phyloP scores from a whole-genome alignment of 257 asterid species.

The Leptodermis oblonga region DNA sequence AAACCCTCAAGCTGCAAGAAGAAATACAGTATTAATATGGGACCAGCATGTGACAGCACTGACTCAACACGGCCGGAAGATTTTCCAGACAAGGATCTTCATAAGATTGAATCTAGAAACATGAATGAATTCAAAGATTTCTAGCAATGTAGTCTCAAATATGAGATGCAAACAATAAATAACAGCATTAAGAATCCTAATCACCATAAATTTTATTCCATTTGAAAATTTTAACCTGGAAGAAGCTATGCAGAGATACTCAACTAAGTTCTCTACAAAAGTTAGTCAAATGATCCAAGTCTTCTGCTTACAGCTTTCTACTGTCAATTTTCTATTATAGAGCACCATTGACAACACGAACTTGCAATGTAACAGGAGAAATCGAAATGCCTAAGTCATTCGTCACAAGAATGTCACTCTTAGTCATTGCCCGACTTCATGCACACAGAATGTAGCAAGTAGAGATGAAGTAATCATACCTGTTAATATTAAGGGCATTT shows the following conservation, averaged over 20 bases:
- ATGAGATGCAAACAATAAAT: not conserved
- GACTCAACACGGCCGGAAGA: not conserved
- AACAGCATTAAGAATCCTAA: not conserved
- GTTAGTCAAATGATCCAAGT: not conserved
- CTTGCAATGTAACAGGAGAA: constrained; percentile 4
- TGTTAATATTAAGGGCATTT: constrained; percentile 85
- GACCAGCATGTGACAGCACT: not conserved
- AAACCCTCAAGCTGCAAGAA: constrained; percentile 66
- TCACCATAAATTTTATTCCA: not conserved
- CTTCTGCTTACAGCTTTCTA: not conserved
- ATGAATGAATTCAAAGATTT: not conserved
- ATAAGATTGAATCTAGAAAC: not conserved
- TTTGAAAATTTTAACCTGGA: not conserved
- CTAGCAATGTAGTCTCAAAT: not conserved
- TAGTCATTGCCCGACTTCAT: not conserved
- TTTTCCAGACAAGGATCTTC: not conserved
- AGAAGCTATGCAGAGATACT: not conserved
- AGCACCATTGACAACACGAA: not conserved
- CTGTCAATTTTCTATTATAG: not conserved
- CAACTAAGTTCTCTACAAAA: not conserved
- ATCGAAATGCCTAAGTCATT: not conserved
- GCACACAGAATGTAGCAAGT: constrained; percentile 12
- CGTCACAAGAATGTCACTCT: not conserved
- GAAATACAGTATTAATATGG: not conserved
- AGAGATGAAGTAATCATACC: constrained; percentile 38